These are phyloP conservation scores for Mollisia scopiformis DNA, from an alignment of 2,329 filamentous ascomycete genomes.

Conservation along the genomic window DNA sequence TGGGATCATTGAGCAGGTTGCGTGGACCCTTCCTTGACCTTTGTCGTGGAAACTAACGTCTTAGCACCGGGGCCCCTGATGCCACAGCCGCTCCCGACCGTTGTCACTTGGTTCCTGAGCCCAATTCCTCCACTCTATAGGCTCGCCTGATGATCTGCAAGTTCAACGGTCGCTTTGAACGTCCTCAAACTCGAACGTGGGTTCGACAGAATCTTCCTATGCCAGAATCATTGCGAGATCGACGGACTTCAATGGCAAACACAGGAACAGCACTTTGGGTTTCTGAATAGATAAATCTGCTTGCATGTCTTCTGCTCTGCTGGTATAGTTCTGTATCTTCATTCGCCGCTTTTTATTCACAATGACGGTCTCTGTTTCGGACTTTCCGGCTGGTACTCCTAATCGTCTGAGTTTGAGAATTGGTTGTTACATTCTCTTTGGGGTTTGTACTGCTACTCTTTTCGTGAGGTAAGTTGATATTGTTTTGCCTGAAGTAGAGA, in stretches of 20 bases:
- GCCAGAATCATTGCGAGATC: not conserved
- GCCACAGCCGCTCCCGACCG: no score
- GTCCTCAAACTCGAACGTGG: not conserved
- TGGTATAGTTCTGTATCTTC: not conserved
- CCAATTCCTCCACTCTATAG: not conserved
- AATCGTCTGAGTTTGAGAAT: not conserved
- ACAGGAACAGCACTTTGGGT: not conserved
- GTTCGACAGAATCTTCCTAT: not conserved
- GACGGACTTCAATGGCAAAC: not conserved
- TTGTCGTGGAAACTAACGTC: not conserved
- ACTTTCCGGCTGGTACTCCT: constrained; percentile 1
- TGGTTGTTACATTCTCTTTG: constrained; percentile 4
- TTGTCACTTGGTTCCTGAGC: no score
- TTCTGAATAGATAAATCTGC: not conserved
- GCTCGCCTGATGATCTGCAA: not conserved
- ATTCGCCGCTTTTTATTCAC: not conserved
- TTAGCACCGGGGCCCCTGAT: not conserved
- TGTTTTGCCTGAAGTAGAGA: not conserved
- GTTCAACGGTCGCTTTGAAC: not conserved
- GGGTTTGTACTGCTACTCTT: not conserved
- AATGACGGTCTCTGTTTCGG: not conserved
- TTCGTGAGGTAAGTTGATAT: not conserved
- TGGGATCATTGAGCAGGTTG: not conserved
- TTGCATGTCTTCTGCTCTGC: not conserved
- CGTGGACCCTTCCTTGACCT: not conserved